phyloP scores from a whole-genome alignment of 768 basidiomycete species.

The Amyloporia xantha region DNA sequence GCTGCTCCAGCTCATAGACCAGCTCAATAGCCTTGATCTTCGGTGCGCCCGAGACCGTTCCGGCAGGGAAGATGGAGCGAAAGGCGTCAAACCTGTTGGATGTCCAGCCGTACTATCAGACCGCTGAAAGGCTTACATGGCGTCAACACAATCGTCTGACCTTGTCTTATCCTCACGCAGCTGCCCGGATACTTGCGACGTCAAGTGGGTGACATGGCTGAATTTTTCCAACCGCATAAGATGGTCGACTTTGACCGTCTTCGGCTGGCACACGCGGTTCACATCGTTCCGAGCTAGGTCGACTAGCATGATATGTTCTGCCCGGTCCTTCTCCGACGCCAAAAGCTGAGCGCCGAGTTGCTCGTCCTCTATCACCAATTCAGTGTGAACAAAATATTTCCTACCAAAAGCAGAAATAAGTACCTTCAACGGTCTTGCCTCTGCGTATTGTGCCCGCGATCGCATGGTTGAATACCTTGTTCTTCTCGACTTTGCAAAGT shows the following conservation, averaged over 20 bases:
- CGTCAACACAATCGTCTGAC: conserved; percentile 38
- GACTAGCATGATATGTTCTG: conserved; percentile 98
- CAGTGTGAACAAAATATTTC: background rate
- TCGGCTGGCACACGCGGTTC: conserved; percentile 92
- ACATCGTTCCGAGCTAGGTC: conserved; percentile 98
- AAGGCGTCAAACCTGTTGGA: conserved; percentile 87
- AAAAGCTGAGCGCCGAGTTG: conserved; percentile 65
- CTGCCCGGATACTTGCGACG: conserved; percentile 87
- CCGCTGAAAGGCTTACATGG: no score
- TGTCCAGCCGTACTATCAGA: no score
- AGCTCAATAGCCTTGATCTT: conserved; percentile 99
- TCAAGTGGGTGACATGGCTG: conserved; percentile 96
- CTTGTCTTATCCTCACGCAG: conserved; percentile 79
- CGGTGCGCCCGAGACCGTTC: conserved; percentile 97
- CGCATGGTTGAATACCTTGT: conserved; percentile 94
- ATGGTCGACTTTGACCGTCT: conserved; percentile 93
- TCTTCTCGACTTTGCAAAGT: conserved; percentile 88
- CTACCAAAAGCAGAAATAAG: conserved; percentile 16
- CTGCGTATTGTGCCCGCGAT: conserved; percentile 93
- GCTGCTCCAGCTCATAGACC: conserved; percentile 77
- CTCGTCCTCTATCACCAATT: conserved; percentile 72
- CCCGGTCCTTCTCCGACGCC: conserved; percentile 88
- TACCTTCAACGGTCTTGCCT: conserved; percentile 82
- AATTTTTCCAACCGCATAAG: conserved; percentile 93
- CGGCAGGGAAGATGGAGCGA: conserved; percentile 97